These are phyloP conservation scores for Francoa sonchifolia DNA, from an alignment of 441 rosid species.

Conservation along the genomic window DNA sequence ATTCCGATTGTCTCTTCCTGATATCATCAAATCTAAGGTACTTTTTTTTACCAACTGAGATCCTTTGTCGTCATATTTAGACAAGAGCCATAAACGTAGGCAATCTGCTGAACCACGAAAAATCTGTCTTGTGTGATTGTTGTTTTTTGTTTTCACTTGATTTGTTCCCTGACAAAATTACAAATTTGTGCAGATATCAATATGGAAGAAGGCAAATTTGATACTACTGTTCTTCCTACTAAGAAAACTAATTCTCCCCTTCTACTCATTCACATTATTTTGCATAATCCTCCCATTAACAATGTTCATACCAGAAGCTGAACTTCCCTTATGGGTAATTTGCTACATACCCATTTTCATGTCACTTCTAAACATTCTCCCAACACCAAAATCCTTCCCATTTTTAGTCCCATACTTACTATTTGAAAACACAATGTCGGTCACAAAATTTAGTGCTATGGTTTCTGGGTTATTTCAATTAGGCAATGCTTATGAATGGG, in stretches of 20 bases:
- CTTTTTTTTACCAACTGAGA: no score
- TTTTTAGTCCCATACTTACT: conserved; percentile 13
- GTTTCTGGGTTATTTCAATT: conserved; percentile 13
- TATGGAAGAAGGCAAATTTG: conserved; percentile 13
- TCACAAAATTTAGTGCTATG: conserved; percentile 14
- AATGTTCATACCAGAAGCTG: conserved; percentile 12
- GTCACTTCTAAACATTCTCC: conserved; percentile 13
- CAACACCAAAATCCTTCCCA: conserved; percentile 14
- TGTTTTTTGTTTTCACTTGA: not conserved
- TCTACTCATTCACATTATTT: conserved; percentile 13
- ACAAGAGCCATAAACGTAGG: no score
- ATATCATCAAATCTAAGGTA: conserved; percentile 11
- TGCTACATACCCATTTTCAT: conserved; percentile 13
- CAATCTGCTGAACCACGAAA: no score
- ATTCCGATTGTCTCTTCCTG: conserved; percentile 12
- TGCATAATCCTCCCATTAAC: conserved; percentile 15
- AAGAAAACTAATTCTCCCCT: conserved; percentile 14
- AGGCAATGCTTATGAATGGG: no score
- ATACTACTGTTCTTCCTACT: conserved; percentile 16
- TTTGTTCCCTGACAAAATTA: not conserved
- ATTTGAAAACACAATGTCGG: conserved; percentile 12
- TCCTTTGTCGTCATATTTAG: no score
- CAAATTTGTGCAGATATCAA: conserved; percentile 7
- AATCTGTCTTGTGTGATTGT: not conserved
- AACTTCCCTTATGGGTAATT: conserved; percentile 13